Conservation (phyloP, 768 basidiomycete genomes). For the Lactarius indigo region DNA sequence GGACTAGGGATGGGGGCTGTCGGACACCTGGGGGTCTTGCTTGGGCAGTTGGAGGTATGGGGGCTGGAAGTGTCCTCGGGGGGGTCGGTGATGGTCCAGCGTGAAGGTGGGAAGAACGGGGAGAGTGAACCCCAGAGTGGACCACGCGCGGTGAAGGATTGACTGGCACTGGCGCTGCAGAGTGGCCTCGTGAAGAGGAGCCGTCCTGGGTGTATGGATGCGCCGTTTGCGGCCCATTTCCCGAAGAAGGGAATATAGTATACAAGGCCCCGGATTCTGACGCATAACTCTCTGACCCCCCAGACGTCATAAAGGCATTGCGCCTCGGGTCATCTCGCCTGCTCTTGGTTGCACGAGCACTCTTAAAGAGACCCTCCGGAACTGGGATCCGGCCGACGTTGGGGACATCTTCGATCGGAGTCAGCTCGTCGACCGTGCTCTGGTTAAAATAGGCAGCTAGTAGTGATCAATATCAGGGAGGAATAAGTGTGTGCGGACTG, state of each 20-base stretch:
- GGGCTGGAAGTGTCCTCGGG: neutral
- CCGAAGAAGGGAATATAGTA: constrained; percentile 25
- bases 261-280: constrained; percentile 21
- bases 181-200: constrained; percentile 3
- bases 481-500: constrained; percentile 3
- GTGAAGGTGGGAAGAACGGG: neutral
- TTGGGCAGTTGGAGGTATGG: neutral
- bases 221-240: constrained; percentile 20
- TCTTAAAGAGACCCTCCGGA: constrained; percentile 65
- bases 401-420: constrained; percentile 66
- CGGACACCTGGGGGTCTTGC: neutral
- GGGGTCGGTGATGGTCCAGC: neutral
- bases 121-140: neutral
- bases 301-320: neutral
- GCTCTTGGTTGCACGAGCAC: constrained; percentile 30
- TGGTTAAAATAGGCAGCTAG: constrained; percentile 83
- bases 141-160: neutral
- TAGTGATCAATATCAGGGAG: constrained; percentile 21
- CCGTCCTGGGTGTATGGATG: constrained; percentile 20
- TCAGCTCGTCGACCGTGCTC: constrained; percentile 63
- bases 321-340: constrained; percentile 23
- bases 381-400: constrained; percentile 57
- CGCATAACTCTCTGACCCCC: constrained; percentile 18
- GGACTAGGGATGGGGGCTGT: constrained; percentile 18
- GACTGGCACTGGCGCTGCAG: neutral